Conservation (phyloP, 352 stramenopile genomes). For the Phytophthora hibernalis region DNA sequence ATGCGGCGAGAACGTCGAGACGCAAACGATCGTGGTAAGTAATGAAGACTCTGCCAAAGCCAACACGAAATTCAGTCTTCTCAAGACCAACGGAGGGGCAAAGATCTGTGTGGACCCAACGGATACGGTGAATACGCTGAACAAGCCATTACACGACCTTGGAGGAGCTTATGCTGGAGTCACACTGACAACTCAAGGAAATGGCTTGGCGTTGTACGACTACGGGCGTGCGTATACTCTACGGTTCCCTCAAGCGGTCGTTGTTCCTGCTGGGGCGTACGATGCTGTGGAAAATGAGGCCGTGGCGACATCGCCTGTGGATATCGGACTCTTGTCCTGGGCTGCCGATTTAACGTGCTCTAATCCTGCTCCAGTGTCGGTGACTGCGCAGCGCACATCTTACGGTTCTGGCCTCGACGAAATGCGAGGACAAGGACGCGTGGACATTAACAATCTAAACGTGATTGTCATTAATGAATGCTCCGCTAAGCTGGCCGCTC, state of each 20-base stretch:
- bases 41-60: not conserved
- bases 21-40: slow-evolving; percentile 60
- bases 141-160: slow-evolving; percentile 33
- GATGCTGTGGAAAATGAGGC: slow-evolving; percentile 34
- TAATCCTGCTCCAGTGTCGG: slow-evolving; percentile 19
- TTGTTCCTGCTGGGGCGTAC: slow-evolving; percentile 10
- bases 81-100: slow-evolving; percentile 8
- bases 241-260: slow-evolving; percentile 58
- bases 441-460: slow-evolving; percentile 35
- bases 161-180: slow-evolving; percentile 40
- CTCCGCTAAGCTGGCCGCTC: slow-evolving; percentile 40
- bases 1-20: slow-evolving; percentile 77
- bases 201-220: slow-evolving; percentile 69
- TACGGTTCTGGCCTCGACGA: slow-evolving; percentile 69
- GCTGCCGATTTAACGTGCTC: slow-evolving; percentile 37
- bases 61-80: slow-evolving; percentile 19
- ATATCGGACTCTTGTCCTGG: slow-evolving; percentile 48
- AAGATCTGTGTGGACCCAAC: slow-evolving; percentile 18
- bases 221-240: slow-evolving; percentile 75
- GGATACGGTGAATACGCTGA: slow-evolving; percentile 22
- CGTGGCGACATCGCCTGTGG: slow-evolving; percentile 46
- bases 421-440: slow-evolving; percentile 57
- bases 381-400: slow-evolving; percentile 38
- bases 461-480: slow-evolving; percentile 59
- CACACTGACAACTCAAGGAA: slow-evolving; percentile 48